Conservation (phyloP, 1,284 basidiomycete species). For the Fomitiporia mediterranea region DNA sequence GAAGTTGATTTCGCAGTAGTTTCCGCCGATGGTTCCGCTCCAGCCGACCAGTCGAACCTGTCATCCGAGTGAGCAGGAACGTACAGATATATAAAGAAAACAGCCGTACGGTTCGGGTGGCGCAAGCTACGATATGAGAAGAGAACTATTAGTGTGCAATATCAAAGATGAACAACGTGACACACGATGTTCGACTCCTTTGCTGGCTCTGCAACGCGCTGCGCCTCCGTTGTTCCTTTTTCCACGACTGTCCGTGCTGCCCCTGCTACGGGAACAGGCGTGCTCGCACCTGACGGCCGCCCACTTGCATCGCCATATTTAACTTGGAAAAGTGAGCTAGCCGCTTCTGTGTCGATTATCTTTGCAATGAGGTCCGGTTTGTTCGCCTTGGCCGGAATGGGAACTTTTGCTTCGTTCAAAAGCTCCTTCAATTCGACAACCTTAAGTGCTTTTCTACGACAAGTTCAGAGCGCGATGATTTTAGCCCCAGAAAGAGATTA, state of each 20-base stretch:
- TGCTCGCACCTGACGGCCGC: slow-evolving; percentile 6
- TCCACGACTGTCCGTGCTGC: neutral
- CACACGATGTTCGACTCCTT: slow-evolving; percentile 23
- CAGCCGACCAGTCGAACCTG: slow-evolving; percentile 17
- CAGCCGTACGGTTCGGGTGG: slow-evolving; percentile 44
- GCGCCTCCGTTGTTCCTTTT: neutral
- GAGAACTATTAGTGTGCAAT: slow-evolving; percentile 13
- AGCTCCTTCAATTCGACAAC: slow-evolving; percentile 66
- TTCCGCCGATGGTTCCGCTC: slow-evolving; percentile 9
- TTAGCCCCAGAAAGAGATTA: neutral
- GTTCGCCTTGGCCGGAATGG: slow-evolving; percentile 50
- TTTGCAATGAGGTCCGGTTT: slow-evolving; percentile 64
- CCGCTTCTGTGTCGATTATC: slow-evolving; percentile 49
- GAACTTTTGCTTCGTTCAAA: slow-evolving; percentile 45
- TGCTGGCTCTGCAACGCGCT: neutral
- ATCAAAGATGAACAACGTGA: neutral
- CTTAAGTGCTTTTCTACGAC: slow-evolving; percentile 54
- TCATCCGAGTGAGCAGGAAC: neutral
- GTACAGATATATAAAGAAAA: neutral
- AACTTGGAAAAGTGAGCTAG: slow-evolving; percentile 45
- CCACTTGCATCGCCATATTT: slow-evolving; percentile 24
- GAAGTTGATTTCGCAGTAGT: neutral
- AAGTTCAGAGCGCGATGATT: neutral
- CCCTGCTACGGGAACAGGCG: neutral
- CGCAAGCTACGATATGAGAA: slow-evolving; percentile 31